These are phyloP conservation scores for Suillus spraguei DNA, from an alignment of 768 basidiomycete species.

Conservation along the genomic window DNA sequence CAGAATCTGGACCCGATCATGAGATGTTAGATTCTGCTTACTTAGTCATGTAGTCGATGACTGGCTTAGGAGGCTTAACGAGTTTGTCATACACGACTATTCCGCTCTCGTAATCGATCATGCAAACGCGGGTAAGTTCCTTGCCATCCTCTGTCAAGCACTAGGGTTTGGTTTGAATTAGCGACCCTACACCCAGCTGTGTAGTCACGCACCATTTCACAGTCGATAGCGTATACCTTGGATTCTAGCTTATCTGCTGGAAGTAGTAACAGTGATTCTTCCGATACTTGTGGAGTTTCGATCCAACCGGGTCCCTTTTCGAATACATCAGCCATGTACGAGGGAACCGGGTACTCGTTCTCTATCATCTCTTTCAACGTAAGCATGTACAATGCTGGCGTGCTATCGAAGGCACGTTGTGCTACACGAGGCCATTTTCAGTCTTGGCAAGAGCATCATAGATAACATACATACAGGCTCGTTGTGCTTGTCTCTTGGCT, in stretches of 20 bases:
- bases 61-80: constrained; percentile 84
- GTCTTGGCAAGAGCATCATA: constrained; percentile 17
- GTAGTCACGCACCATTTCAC: constrained; percentile 82
- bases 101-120: constrained; percentile 77
- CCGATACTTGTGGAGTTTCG: constrained; percentile 65
- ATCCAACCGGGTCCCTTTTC: constrained; percentile 73
- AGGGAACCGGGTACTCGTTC: constrained; percentile 90
- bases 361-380: constrained; percentile 88
- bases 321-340: constrained; percentile 77
- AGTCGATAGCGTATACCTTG: constrained; percentile 85
- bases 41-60: constrained; percentile 93
- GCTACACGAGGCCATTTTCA: constrained; percentile 38
- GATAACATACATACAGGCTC: constrained; percentile 40
- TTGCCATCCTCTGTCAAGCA: constrained; percentile 90
- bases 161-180: constrained; percentile 40
- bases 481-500: constrained; percentile 56
- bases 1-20: background rate
- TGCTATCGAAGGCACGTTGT: constrained; percentile 61
- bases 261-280: constrained; percentile 34
- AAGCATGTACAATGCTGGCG: constrained; percentile 73
- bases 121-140: constrained; percentile 81
- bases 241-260: constrained; percentile 37
- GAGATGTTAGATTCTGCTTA: constrained; percentile 33
- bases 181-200: background rate
- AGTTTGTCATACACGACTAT: constrained; percentile 85